phyloP scores from a whole-genome alignment of 768 basidiomycete genomes.

The Pulveroboletus frians region DNA sequence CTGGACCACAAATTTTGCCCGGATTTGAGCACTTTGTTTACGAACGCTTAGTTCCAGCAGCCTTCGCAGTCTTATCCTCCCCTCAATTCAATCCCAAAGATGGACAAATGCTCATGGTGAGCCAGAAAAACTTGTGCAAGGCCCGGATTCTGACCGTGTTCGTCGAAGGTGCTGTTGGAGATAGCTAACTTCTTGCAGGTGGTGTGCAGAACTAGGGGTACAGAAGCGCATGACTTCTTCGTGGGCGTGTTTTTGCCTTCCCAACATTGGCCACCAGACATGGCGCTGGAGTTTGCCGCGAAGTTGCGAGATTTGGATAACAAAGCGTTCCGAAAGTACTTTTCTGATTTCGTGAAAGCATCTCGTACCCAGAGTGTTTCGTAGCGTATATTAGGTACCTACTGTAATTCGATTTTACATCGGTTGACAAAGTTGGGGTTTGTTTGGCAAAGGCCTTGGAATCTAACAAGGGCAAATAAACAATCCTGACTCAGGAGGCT shows the following conservation, averaged over 20 bases:
- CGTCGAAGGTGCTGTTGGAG: conserved; percentile 75
- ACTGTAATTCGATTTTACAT: neutral
- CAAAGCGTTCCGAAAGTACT: conserved; percentile 81
- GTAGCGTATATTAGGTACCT: conserved; percentile 33
- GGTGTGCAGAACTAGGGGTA: conserved; percentile 68
- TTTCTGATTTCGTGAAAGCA: conserved; percentile 75
- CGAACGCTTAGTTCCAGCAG: conserved; percentile 73
- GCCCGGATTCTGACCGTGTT: neutral
- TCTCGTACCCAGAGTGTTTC: conserved; percentile 51
- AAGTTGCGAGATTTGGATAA: conserved; percentile 71
- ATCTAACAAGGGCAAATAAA: conserved; percentile 33
- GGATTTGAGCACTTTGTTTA: conserved; percentile 94
- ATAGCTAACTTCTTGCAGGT: conserved; percentile 81
- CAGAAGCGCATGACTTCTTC: conserved; percentile 82
- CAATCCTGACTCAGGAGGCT: conserved; percentile 12
- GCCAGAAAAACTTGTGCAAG: conserved; percentile 23
- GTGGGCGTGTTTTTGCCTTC: conserved; percentile 77
- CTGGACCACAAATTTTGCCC: conserved; percentile 46
- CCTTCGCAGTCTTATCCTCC: conserved; percentile 74
- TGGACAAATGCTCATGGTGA: conserved; percentile 76
- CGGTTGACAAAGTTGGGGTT: neutral
- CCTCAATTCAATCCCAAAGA: conserved; percentile 85
- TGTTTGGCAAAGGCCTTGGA: conserved; percentile 31
- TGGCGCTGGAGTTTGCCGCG: conserved; percentile 69
- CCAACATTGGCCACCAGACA: conserved; percentile 79